Evolutionary conservation across 805 yeast species (phyloP), one percentile per base, ranked within the genome.

Genomic region (Torulaspora microellipsoides): DNA sequence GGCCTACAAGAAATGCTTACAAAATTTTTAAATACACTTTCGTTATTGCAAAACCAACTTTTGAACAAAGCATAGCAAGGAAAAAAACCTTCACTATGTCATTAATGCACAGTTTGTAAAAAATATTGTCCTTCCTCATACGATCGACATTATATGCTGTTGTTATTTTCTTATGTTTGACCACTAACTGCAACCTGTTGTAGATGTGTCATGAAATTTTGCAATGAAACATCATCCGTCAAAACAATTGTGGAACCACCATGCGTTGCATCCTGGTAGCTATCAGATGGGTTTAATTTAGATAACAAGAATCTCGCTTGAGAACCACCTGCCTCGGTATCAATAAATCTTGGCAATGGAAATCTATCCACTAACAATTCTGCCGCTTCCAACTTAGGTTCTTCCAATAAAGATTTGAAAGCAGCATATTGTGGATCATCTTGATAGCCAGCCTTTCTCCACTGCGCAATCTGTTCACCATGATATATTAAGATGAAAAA

Each of bases 271-370:
- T 70, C 72, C 63, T 83, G 80, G 62, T 85, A 84, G 31, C 90
- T 83, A 51, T 85, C 88, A 36, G 96, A 84, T 32, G 99, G 99
- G 66, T 95, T 93, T 66, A 93, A 79, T 69, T 89, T 93, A 25
- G 97, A 87, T 67, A 88, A 81, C 67, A 93, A 75, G 75, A 93
- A 93, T 69, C 99, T 82, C 2, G 98, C 97, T 70, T 93, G 99
- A 12, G 97, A 90, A 43, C 96, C 97, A 58, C 99, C 98, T 57
- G 91, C 97, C 64, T 91, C 97, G 47, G 96, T 88, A 58, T 91
- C 96, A 55, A 93, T 90, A 62, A 91, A 93, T 68, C 99, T 80
- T 37, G 99, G 99, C 60, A 93, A 75, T 56, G 99, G 99, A 80
- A 88, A 91, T 62, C 99, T 78, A 62, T 93, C 98, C 31, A 85